Conservation (phyloP, 768 basidiomycete genomes). For the Rhizopogon vinicolor region DNA sequence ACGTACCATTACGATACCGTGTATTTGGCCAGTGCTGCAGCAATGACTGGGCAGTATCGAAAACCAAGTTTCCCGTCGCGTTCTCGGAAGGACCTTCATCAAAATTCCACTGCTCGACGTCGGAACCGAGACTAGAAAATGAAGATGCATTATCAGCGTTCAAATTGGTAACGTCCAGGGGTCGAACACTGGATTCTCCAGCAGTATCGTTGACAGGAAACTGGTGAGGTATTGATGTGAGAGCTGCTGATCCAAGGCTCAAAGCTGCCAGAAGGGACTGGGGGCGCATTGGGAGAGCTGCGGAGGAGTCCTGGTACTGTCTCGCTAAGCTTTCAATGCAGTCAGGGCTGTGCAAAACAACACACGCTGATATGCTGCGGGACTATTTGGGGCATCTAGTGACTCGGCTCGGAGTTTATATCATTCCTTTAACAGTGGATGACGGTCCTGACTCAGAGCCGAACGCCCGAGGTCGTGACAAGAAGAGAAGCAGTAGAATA, state of each 20-base stretch:
- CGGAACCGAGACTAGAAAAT: not conserved
- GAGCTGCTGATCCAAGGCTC: not conserved
- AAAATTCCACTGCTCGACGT: constrained; percentile 14
- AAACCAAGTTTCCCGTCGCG: constrained; percentile 29
- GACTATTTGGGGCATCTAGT: too few relatives aligned
- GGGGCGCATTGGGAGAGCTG: not conserved
- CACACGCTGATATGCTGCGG: too few relatives aligned
- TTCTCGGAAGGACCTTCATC: constrained; percentile 17
- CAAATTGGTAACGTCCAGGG: not conserved
- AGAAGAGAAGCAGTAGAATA: too few relatives aligned
- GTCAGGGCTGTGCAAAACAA: too few relatives aligned
- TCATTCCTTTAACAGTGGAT: too few relatives aligned
- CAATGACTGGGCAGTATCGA: constrained; percentile 27
- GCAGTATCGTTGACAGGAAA: not conserved
- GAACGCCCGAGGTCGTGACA: too few relatives aligned
- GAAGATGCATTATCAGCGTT: not conserved
- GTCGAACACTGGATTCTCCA: not conserved
- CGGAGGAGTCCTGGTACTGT: not conserved
- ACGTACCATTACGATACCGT: constrained; percentile 29
- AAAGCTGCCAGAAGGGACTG: not conserved
- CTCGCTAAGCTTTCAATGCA: too few relatives aligned
- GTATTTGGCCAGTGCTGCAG: constrained; percentile 37
- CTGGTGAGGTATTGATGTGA: not conserved
- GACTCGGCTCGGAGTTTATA: too few relatives aligned
- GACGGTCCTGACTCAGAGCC: too few relatives aligned